These are phyloP conservation scores for Candida insectorum DNA, from an alignment of 805 yeast species.

Conservation along the genomic window DNA sequence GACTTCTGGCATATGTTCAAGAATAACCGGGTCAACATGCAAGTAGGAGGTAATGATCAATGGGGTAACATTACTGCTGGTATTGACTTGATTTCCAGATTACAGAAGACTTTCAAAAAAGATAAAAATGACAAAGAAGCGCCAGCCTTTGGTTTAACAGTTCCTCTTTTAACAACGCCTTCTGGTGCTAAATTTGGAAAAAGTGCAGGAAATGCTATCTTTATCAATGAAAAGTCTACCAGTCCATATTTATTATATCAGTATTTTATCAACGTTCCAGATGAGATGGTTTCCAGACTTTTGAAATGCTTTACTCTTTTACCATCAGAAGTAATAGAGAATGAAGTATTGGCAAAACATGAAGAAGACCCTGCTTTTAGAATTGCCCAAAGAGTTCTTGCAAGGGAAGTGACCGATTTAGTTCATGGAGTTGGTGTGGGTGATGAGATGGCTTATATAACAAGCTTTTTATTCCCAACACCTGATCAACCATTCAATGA, in stretches of 20 bases:
- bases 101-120: slow-evolving; percentile 24
- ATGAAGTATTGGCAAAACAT: slow-evolving; percentile 50
- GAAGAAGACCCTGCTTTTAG: slow-evolving; percentile 56
- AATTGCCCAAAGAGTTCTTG: slow-evolving; percentile 72
- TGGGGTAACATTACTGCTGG: slow-evolving; percentile 99
- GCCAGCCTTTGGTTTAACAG: slow-evolving; percentile 73
- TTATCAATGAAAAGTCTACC: slow-evolving; percentile 72
- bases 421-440: slow-evolving; percentile 83
- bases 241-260: slow-evolving; percentile 82
- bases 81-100: slow-evolving; percentile 73
- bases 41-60: slow-evolving; percentile 96
- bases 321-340: slow-evolving; percentile 57
- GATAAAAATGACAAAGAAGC: slow-evolving; percentile 12
- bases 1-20: slow-evolving; percentile 83
- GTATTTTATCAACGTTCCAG: slow-evolving; percentile 75
- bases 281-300: slow-evolving; percentile 66
- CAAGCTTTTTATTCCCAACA: slow-evolving; percentile 64
- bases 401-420: slow-evolving; percentile 81
- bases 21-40: slow-evolving; percentile 58
- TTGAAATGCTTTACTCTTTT: slow-evolving; percentile 77
- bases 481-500: slow-evolving; percentile 49
- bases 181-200: slow-evolving; percentile 94
- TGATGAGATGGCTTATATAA: slow-evolving; percentile 59
- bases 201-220: slow-evolving; percentile 94
- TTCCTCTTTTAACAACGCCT: slow-evolving; percentile 83